Evolutionary conservation across 2,329 filamentous ascomycete genomes (phyloP).

Genomic region (Fusarium domesticum): DNA sequence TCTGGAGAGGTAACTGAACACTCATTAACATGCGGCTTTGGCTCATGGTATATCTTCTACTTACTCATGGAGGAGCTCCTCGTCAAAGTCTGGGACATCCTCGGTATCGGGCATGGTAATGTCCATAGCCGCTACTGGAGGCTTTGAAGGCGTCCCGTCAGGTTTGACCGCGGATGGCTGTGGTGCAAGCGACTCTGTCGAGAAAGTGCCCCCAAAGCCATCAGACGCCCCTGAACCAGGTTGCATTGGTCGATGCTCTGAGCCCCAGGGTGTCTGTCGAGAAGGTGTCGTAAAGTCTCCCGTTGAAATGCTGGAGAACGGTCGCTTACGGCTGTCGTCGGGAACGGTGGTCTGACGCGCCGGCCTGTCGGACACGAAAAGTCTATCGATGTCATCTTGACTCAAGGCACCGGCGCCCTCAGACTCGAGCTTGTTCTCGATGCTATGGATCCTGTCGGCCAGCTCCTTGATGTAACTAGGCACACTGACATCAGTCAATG

Average conservation of each 20-base stretch:
- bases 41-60: constrained; percentile 16
- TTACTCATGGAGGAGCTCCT: constrained; percentile 46
- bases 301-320: constrained; percentile 47
- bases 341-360: constrained; percentile 33
- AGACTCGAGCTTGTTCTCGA: constrained; percentile 72
- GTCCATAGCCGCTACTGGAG: constrained; percentile 36
- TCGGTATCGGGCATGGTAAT: constrained; percentile 34
- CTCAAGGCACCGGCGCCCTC: constrained; percentile 39
- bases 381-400: constrained; percentile 46
- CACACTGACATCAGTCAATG: constrained; percentile 8
- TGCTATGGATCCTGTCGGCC: constrained; percentile 75
- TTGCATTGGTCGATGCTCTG: constrained; percentile 46
- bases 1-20: constrained; percentile 55
- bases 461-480: constrained; percentile 87
- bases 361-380: constrained; percentile 37
- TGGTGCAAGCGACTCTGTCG: constrained; percentile 44
- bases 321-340: constrained; percentile 42
- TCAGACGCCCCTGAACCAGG: constrained; percentile 39
- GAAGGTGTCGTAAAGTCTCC: constrained; percentile 41
- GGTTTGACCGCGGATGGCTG: constrained; percentile 42
- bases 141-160: constrained; percentile 37
- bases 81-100: constrained; percentile 40
- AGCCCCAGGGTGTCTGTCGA: constrained; percentile 46
- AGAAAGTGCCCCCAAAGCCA: constrained; percentile 32
- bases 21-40: constrained; percentile 8